These are phyloP conservation scores for Tilletiaria anomala DNA, from an alignment of 1,284 basidiomycete genomes.

Conservation along the genomic window DNA sequence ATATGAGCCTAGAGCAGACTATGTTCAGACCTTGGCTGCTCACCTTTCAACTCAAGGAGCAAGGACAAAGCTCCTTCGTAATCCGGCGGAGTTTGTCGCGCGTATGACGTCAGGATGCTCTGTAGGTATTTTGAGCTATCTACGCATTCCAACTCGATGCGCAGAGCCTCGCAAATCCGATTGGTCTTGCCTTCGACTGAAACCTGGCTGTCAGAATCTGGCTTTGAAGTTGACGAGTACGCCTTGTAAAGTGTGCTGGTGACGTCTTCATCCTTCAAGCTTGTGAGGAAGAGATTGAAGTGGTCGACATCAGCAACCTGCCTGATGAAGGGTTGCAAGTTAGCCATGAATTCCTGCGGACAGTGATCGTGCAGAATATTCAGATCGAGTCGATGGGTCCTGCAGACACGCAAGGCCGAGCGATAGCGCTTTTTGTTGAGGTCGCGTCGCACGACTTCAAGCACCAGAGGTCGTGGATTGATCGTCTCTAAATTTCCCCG, in stretches of 20 bases:
- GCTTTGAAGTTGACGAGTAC: too few relatives aligned
- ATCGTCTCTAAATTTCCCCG: slow-evolving; percentile 92
- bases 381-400: slow-evolving; percentile 85
- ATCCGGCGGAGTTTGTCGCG: slow-evolving; percentile 80
- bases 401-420: slow-evolving; percentile 73
- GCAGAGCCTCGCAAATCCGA: slow-evolving; percentile 63
- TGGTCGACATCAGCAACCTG: slow-evolving; percentile 81
- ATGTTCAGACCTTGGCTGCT: too few relatives aligned
- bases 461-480: slow-evolving; percentile 77
- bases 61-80: slow-evolving; percentile 69
- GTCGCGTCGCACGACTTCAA: slow-evolving; percentile 45
- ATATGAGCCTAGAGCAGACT: too few relatives aligned
- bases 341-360: slow-evolving; percentile 51
- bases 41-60: slow-evolving; percentile 64
- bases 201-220: too few relatives aligned
- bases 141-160: slow-evolving; percentile 52
- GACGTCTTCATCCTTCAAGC: slow-evolving; percentile 45
- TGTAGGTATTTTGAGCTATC: slow-evolving; percentile 72
- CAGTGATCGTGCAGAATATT: slow-evolving; percentile 73
- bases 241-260: slow-evolving; percentile 38
- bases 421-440: slow-evolving; percentile 48
- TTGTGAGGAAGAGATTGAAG: slow-evolving; percentile 81
- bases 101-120: slow-evolving; percentile 78
- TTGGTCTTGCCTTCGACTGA: slow-evolving; percentile 47
- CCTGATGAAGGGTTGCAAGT: slow-evolving; percentile 51